Evolutionary conservation across 192 early-diverging fungal species (phyloP).

Genomic region (Coemansia sp.): DNA sequence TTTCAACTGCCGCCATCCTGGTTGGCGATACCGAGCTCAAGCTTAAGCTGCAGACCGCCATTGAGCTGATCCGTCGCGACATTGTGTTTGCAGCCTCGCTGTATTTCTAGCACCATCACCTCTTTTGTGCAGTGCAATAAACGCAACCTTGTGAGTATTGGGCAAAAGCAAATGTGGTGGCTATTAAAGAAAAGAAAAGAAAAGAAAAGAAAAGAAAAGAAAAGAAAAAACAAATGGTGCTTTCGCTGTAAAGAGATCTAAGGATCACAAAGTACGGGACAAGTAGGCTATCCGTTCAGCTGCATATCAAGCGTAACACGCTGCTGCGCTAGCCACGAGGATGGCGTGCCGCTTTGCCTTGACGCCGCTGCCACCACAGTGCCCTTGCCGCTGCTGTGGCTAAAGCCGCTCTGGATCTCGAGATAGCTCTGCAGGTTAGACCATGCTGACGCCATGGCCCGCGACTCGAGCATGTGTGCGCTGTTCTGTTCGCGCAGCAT

Average conservation of each 20-base stretch:
- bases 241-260: too few species aligned
- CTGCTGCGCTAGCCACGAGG: constrained; percentile 74
- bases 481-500: constrained; percentile 62
- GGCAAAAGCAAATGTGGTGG: not conserved
- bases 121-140: not conserved
- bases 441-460: constrained; percentile 80
- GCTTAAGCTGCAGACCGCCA: constrained; percentile 90
- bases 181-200: not conserved
- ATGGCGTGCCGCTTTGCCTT: constrained; percentile 47
- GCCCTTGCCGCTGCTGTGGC: constrained; percentile 38
- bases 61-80: constrained; percentile 84
- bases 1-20: constrained; percentile 76
- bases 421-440: constrained; percentile 58
- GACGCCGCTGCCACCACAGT: constrained; percentile 27
- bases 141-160: not conserved
- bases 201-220: not conserved
- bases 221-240: not conserved
- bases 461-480: constrained; percentile 66
- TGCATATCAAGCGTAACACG: constrained; percentile 63
- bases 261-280: too few species aligned
- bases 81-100: constrained; percentile 96
- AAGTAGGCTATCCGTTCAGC: constrained; percentile 50
- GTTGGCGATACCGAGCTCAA: constrained; percentile 88
- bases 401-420: constrained; percentile 55
- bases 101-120: constrained; percentile 51